These are phyloP conservation scores for Podaxis sp. DNA, from an alignment of 768 basidiomycete species.

Conservation along the genomic window DNA sequence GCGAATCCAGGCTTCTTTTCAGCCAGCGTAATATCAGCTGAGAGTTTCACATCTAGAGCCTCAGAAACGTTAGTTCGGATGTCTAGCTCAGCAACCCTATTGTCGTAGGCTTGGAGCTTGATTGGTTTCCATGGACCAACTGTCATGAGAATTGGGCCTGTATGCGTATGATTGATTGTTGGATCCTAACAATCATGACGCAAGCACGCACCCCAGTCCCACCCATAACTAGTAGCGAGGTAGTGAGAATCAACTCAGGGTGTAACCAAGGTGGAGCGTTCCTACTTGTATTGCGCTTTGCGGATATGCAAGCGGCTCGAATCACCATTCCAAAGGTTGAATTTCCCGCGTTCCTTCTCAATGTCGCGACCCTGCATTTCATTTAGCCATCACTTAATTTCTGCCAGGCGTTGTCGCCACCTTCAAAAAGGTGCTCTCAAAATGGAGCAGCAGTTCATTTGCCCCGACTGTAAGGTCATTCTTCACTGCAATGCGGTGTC, in stretches of 20 bases:
- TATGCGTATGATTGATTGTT: background rate
- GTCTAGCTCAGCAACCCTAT: slow-evolving; percentile 62
- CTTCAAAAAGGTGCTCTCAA: slow-evolving; percentile 72
- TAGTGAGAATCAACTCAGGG: background rate
- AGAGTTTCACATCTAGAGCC: slow-evolving; percentile 45
- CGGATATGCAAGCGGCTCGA: slow-evolving; percentile 85
- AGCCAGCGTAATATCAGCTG: slow-evolving; percentile 40
- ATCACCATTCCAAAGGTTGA: slow-evolving; percentile 85
- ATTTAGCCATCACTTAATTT: background rate
- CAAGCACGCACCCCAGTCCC: slow-evolving; percentile 72
- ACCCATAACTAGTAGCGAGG: slow-evolving; percentile 62
- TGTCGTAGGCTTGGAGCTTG: slow-evolving; percentile 60
- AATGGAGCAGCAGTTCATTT: slow-evolving; percentile 69
- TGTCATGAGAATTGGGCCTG: slow-evolving; percentile 83
- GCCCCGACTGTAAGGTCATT: slow-evolving; percentile 42
- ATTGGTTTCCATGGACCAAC: slow-evolving; percentile 87
- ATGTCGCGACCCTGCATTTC: slow-evolving; percentile 61
- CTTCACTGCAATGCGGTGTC: slow-evolving; percentile 62
- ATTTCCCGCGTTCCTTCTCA: slow-evolving; percentile 60
- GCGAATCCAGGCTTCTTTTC: slow-evolving; percentile 33
- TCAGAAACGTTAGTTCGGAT: slow-evolving; percentile 57
- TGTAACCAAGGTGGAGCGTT: background rate
- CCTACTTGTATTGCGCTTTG: slow-evolving; percentile 88
- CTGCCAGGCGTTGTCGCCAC: slow-evolving; percentile 23
- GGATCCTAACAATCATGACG: background rate